These are phyloP conservation scores for Polygonum maritimum DNA, from an alignment of 148 eudicot species.

Conservation along the genomic window DNA sequence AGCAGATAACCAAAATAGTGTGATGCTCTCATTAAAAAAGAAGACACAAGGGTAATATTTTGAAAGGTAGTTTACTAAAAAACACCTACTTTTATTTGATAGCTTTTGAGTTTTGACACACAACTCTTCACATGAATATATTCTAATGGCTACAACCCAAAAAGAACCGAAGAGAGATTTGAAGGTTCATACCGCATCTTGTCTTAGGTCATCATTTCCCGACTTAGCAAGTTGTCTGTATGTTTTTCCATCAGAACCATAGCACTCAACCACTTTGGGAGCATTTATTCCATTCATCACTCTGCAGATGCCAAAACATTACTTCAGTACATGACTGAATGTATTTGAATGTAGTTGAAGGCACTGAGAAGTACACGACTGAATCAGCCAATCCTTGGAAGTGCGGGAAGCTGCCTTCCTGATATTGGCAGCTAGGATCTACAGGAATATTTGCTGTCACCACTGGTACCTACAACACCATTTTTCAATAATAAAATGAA, in stretches of 20 bases:
- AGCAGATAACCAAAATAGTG: not conserved
- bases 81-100: not conserved
- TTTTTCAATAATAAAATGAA: not conserved
- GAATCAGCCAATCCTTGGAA: constrained; percentile 93
- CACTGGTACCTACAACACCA: constrained; percentile 65
- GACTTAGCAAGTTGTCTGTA: constrained; percentile 96
- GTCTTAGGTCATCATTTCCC: constrained; percentile 97
- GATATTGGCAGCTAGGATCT: constrained; percentile 76
- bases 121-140: not conserved
- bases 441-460: constrained; percentile 73
- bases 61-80: not conserved
- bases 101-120: not conserved
- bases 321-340: not conserved
- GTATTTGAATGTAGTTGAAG: constrained; percentile 10
- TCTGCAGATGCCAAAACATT: constrained; percentile 29
- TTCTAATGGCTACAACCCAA: not conserved
- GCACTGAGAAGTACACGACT: constrained; percentile 40
- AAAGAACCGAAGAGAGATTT: constrained; percentile 9
- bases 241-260: constrained; percentile 88
- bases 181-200: constrained; percentile 79
- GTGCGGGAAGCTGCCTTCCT: constrained; percentile 83
- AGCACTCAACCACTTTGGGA: constrained; percentile 93
- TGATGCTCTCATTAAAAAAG: not conserved
- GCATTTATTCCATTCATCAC: constrained; percentile 99
- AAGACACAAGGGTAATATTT: too few species aligned